Evolutionary conservation across 1,284 basidiomycete genomes (phyloP).

Genomic region (Naganishia liquefaciens): DNA sequence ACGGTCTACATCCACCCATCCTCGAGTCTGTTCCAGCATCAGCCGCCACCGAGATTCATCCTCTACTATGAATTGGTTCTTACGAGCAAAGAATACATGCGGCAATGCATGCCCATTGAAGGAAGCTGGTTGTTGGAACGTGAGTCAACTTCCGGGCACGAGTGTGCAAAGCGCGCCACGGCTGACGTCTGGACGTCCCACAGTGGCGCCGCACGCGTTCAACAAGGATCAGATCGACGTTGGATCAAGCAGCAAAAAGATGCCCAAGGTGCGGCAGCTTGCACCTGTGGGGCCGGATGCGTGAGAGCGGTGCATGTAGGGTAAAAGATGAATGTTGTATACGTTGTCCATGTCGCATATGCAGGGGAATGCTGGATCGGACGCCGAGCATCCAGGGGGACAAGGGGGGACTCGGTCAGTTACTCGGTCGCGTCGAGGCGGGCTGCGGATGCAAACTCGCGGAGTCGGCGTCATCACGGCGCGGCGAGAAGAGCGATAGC

Average conservation of each 20-base stretch:
- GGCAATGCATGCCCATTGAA: conserved; percentile 97
- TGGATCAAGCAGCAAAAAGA: conserved; percentile 73
- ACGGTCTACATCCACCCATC: conserved; percentile 97
- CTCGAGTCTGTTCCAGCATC: conserved; percentile 89
- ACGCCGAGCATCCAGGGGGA: too few relatives aligned
- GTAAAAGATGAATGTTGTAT: too few relatives aligned
- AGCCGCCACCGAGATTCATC: conserved; percentile 86
- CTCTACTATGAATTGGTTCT: conserved; percentile 83
- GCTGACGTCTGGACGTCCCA: conserved; percentile 11
- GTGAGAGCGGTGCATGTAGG: background rate
- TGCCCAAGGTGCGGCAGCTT: conserved; percentile 65
- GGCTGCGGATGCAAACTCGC: too few relatives aligned
- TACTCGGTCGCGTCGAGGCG: too few relatives aligned
- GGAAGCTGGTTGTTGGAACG: conserved; percentile 90
- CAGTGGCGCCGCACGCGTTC: conserved; percentile 93
- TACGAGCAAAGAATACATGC: conserved; percentile 62
- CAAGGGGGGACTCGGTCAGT: too few relatives aligned
- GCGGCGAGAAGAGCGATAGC: too few relatives aligned
- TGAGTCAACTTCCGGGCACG: conserved; percentile 56
- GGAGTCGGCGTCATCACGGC: too few relatives aligned
- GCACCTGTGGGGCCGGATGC: conserved; percentile 29
- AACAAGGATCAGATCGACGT: conserved; percentile 81
- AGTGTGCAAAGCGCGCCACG: background rate
- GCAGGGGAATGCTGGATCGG: too few relatives aligned
- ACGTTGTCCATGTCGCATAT: too few relatives aligned